Evolutionary conservation across 306 rosid genomes (phyloP).

Genomic region (Cicer chorassanicum): DNA sequence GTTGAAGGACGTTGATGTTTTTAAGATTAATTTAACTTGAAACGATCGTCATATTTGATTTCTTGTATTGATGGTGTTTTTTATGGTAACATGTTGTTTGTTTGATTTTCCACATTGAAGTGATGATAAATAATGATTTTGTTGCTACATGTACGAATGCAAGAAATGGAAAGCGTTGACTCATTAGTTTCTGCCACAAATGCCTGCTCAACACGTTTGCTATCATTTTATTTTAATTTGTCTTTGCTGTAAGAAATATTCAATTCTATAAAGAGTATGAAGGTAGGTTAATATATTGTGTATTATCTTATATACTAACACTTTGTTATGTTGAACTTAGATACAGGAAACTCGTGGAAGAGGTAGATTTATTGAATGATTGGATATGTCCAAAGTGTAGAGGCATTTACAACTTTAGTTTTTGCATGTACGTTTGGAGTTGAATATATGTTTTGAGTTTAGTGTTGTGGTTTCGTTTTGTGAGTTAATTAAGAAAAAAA

Average conservation of each 20-base stretch:
- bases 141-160: slow-evolving; percentile 57
- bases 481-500: too few species aligned
- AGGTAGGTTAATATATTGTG: background rate
- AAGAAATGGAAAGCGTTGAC: slow-evolving; percentile 54
- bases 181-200: slow-evolving; percentile 56
- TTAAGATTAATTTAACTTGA: background rate
- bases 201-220: slow-evolving; percentile 77
- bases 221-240: background rate
- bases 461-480: background rate
- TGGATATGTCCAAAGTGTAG: slow-evolving; percentile 83
- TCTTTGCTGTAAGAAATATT: background rate
- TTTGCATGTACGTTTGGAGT: slow-evolving; percentile 57
- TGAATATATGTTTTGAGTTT: background rate
- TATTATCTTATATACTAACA: background rate
- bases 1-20: background rate
- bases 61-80: background rate
- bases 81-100: background rate
- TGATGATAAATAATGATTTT: slow-evolving; percentile 45
- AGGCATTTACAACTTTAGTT: slow-evolving; percentile 76
- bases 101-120: slow-evolving; percentile 44
- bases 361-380: slow-evolving; percentile 44
- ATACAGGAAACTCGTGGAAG: slow-evolving; percentile 56
- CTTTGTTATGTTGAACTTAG: background rate
- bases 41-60: background rate
- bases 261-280: background rate